Conservation (phyloP, 2,329 filamentous ascomycete genomes). For the Fusarium sp. region DNA sequence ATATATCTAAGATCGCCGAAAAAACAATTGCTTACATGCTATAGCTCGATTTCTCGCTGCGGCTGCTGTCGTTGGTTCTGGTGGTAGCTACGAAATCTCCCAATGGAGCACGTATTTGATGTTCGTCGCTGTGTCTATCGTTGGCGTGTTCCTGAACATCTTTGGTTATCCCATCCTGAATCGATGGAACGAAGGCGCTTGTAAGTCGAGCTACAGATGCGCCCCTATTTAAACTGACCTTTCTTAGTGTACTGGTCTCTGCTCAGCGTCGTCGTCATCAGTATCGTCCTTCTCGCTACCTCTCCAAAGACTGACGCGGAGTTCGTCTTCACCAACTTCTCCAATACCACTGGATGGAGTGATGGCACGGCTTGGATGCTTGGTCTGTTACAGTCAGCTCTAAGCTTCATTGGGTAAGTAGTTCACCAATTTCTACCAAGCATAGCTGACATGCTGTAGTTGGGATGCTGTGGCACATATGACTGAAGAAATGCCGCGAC, state of each 20-base stretch:
- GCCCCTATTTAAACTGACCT: background rate
- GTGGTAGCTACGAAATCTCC: conserved; percentile 49
- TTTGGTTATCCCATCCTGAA: conserved; percentile 53
- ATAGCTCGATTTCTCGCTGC: conserved; percentile 54
- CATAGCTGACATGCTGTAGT: conserved; percentile 15
- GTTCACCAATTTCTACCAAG: accelerated
- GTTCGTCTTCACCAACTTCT: conserved; percentile 55
- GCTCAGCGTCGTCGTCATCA: conserved; percentile 51
- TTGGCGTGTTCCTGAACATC: conserved; percentile 47
- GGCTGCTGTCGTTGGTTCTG: conserved; percentile 50
- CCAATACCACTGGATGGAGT: conserved; percentile 56
- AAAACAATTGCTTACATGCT: background rate
- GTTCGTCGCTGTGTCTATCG: conserved; percentile 44
- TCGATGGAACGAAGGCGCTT: conserved; percentile 52
- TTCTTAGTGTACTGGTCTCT: conserved; percentile 52
- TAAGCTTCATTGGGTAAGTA: conserved; percentile 44
- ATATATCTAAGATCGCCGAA: background rate
- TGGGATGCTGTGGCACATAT: conserved; percentile 57
- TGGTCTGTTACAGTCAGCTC: conserved; percentile 52
- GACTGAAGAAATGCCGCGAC: conserved; percentile 56
- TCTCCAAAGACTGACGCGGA: conserved; percentile 50
- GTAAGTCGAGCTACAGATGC: conserved; percentile 31
- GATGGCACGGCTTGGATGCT: conserved; percentile 58
- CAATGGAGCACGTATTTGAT: conserved; percentile 53
- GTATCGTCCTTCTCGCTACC: conserved; percentile 53